These are phyloP conservation scores for Talaromyces funiculosus DNA, from an alignment of 2,329 filamentous ascomycete species.

Conservation along the genomic window DNA sequence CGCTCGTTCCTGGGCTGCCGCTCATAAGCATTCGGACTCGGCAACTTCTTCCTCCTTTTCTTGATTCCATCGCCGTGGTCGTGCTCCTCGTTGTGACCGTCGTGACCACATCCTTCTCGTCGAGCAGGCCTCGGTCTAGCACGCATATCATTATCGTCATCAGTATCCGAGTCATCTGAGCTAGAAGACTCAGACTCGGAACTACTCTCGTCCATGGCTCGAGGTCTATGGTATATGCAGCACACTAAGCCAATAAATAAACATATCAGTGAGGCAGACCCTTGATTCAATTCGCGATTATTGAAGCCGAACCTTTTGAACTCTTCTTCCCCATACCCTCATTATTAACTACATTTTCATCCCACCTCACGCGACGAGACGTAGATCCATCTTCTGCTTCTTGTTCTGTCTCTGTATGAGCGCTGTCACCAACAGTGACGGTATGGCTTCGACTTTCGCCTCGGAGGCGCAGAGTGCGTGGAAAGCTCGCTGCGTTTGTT, in stretches of 20 bases:
- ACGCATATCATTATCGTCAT: conserved; percentile 13
- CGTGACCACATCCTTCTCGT: conserved; percentile 15
- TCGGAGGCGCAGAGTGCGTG: conserved; percentile 14
- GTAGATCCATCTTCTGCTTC: conserved; percentile 20
- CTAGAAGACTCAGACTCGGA: conserved; percentile 46
- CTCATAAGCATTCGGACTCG: conserved; percentile 45
- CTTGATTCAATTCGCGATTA: neutral
- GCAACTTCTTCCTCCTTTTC: conserved; percentile 23
- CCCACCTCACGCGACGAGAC: conserved; percentile 75
- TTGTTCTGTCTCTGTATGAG: conserved; percentile 11
- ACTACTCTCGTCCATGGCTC: conserved; percentile 74
- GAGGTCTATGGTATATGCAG: conserved; percentile 93
- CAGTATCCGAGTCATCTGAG: conserved; percentile 22
- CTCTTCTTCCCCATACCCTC: conserved; percentile 90
- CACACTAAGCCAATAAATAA: conserved; percentile 60
- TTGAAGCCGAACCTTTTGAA: conserved; percentile 68
- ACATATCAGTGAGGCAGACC: neutral
- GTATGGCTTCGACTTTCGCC: conserved; percentile 5
- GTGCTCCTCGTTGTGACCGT: conserved; percentile 17
- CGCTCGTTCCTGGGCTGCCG: conserved; percentile 34
- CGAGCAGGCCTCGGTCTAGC: conserved; percentile 15
- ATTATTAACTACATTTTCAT: conserved; percentile 88
- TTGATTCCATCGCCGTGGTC: conserved; percentile 19
- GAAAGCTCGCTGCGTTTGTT: conserved; percentile 11
- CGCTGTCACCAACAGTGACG: conserved; percentile 19